A percentile compares a stretch with the other conserved stretches of the same genome.
These are phyloP conservation scores for Phytophthora podocarpi DNA, from an alignment of 352 stramenopile species.

Conservation along the genomic window DNA sequence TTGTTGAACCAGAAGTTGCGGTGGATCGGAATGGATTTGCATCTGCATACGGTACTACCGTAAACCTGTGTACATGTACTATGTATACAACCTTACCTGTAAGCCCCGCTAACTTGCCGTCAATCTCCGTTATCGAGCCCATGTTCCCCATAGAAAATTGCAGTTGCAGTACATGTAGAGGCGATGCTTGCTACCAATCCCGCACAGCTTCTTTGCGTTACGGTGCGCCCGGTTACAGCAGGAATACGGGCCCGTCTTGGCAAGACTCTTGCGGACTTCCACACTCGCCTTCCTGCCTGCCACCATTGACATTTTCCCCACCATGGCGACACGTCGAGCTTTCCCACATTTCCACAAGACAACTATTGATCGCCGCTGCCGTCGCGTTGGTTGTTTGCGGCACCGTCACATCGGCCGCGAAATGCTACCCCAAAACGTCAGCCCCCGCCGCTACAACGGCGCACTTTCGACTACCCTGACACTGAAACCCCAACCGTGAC, in stretches of 20 bases:
- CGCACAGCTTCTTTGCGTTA: conserved; percentile 10
- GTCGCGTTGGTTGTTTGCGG: conserved; percentile 11
- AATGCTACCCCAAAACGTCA: conserved; percentile 16
- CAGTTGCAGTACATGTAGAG: too few relatives aligned
- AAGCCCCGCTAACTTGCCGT: too few relatives aligned
- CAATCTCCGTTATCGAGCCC: not conserved
- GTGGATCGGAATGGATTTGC: not conserved
- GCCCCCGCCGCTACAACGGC: not conserved
- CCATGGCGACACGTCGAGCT: conserved; percentile 15
- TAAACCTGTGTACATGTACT: too few relatives aligned
- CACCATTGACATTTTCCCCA: conserved; percentile 11
- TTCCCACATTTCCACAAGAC: conserved; percentile 11
- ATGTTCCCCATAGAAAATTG: too few relatives aligned
- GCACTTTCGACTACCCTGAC: conserved; percentile 21
- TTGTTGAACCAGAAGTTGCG: not conserved
- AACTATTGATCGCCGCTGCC: conserved; percentile 8
- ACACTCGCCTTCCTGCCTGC: not conserved
- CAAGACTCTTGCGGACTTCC: too few relatives aligned
- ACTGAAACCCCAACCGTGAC: conserved; percentile 18
- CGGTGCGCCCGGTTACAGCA: not conserved
- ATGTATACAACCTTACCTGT: too few relatives aligned
- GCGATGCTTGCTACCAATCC: conserved; percentile 6
- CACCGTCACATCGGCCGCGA: conserved; percentile 13
- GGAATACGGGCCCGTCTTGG: too few relatives aligned
- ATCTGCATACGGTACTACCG: too few relatives aligned